Evolutionary conservation across 2,329 filamentous ascomycete genomes (phyloP).

Genomic region (Aureobasidium subglaciale): DNA sequence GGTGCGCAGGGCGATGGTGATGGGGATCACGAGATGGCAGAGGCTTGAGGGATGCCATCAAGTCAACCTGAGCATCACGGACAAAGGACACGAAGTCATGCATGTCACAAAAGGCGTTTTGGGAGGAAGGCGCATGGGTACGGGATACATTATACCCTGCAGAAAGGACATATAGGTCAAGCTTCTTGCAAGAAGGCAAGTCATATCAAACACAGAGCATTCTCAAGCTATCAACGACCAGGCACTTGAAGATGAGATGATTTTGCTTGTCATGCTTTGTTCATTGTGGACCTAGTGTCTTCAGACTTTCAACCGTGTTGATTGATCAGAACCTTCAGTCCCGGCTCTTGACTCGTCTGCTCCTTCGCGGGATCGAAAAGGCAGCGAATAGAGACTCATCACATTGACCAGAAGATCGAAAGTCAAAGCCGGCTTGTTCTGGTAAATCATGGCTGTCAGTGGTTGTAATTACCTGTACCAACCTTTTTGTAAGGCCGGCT

Average conservation of each 20-base stretch:
- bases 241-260: no score
- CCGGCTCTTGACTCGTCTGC: no score
- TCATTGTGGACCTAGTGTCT: no score
- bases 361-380: no score
- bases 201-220: no score
- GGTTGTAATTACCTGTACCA: not conserved
- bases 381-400: not conserved
- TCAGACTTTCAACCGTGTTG: no score
- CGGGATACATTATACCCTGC: slow-evolving; percentile 5
- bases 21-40: slow-evolving; percentile 28
- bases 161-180: not conserved
- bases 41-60: slow-evolving; percentile 23
- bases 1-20: slow-evolving; percentile 22
- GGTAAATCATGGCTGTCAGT: no score
- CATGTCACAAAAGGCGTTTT: not conserved
- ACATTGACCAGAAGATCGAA: not conserved
- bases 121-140: not conserved
- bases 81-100: not conserved
- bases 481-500: not conserved
- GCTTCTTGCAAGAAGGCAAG: not conserved
- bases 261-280: no score
- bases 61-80: no score
- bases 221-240: no score
- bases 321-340: no score
- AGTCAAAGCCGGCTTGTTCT: no score